Conservation (phyloP, 2,329 filamentous ascomycete species). For the Alternaria ventricosa region DNA sequence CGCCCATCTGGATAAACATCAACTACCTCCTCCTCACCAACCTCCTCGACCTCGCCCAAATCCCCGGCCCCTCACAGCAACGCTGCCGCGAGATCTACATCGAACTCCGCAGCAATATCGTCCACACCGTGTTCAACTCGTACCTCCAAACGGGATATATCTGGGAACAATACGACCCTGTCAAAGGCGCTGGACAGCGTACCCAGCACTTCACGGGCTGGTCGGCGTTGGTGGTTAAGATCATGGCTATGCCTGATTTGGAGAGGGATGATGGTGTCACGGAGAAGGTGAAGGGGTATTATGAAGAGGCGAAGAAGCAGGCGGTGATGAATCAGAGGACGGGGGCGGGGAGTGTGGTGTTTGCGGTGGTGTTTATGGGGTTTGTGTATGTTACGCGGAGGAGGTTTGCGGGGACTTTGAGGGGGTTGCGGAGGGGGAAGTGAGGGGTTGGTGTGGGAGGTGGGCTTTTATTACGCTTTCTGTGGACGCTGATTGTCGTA, state of each 20-base stretch:
- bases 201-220: constrained; percentile 98
- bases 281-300: constrained; percentile 26
- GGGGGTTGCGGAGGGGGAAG: constrained; percentile 20
- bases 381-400: constrained; percentile 33
- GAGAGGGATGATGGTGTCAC: constrained; percentile 19
- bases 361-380: constrained; percentile 18
- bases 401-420: constrained; percentile 34
- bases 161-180: constrained; percentile 97
- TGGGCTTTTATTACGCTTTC: no score
- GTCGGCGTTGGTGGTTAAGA: constrained; percentile 97
- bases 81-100: constrained; percentile 75
- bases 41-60: constrained; percentile 57
- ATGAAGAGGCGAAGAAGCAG: constrained; percentile 31
- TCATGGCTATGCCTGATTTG: constrained; percentile 89
- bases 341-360: constrained; percentile 20
- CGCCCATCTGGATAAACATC: constrained; percentile 94
- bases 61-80: constrained; percentile 67
- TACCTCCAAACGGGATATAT: constrained; percentile 94
- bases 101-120: constrained; percentile 77
- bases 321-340: constrained; percentile 22
- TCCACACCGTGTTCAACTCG: constrained; percentile 82
- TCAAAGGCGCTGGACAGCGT: constrained; percentile 89
- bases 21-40: constrained; percentile 87
- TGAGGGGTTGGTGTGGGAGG: neutral
- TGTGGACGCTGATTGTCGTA: neutral